Evolutionary conservation across 305 asterid species (phyloP).

Genomic region (Solanum hybrid): DNA sequence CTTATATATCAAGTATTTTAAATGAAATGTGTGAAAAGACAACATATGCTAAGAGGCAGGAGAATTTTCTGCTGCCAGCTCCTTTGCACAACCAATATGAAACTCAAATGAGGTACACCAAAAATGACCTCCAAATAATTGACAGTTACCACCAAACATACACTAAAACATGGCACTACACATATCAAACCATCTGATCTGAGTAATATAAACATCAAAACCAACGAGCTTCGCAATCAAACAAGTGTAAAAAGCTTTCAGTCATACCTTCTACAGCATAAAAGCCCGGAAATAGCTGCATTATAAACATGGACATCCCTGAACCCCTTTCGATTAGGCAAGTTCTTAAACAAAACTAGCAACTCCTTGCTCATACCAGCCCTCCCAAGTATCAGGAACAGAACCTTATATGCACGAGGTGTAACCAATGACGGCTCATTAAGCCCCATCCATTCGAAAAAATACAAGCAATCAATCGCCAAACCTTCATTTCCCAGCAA

Average conservation of each 20-base stretch:
- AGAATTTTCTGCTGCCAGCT: not conserved
- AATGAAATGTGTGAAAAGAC: not conserved
- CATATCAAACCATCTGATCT: not conserved
- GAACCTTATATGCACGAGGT: conserved; percentile 55
- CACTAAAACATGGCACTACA: not conserved
- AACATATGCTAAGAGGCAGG: not conserved
- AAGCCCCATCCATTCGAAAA: conserved; percentile 89
- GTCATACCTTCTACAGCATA: conserved; percentile 53
- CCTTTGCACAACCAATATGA: not conserved
- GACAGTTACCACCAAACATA: not conserved
- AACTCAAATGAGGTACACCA: not conserved
- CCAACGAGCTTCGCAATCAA: not conserved
- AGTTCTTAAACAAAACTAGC: conserved; percentile 50
- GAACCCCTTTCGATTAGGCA: conserved; percentile 46
- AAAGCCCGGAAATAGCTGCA: conserved; percentile 72
- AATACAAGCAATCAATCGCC: conserved; percentile 54
- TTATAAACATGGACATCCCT: conserved; percentile 71
- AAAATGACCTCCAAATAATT: not conserved
- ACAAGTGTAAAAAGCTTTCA: not conserved
- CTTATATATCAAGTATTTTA: not conserved
- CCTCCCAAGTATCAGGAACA: conserved; percentile 63
- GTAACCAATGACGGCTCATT: conserved; percentile 65
- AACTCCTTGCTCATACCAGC: conserved; percentile 64
- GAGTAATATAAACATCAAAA: not conserved
- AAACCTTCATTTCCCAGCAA: conserved; percentile 50